These are phyloP conservation scores for Endocalyx cinctus DNA, from an alignment of 2,329 filamentous ascomycete species.

Conservation along the genomic window DNA sequence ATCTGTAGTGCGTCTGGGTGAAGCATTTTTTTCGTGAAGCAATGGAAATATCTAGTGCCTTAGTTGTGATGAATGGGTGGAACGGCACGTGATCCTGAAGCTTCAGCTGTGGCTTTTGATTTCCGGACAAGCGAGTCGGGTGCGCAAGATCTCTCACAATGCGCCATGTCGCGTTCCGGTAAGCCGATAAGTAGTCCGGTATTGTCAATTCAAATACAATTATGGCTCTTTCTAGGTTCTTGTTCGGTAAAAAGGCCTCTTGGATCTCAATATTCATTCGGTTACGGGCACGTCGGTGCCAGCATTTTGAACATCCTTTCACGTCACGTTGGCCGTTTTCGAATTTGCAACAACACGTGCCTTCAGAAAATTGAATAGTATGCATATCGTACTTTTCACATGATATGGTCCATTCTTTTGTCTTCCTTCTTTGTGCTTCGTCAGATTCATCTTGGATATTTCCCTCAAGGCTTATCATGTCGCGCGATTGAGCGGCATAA, in stretches of 20 bases:
- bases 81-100: slow-evolving; percentile 16
- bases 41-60: slow-evolving; percentile 14
- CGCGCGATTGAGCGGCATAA: slow-evolving; percentile 35
- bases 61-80: slow-evolving; percentile 3
- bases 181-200: slow-evolving; percentile 40
- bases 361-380: slow-evolving; percentile 25
- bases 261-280: slow-evolving; percentile 40
- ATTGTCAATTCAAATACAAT: slow-evolving; percentile 48
- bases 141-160: slow-evolving; percentile 35
- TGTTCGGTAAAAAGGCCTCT: slow-evolving; percentile 44
- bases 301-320: slow-evolving; percentile 39
- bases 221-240: slow-evolving; percentile 30
- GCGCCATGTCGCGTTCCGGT: slow-evolving; percentile 48
- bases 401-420: slow-evolving; percentile 6
- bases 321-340: slow-evolving; percentile 26
- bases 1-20: slow-evolving; percentile 25
- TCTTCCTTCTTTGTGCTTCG: slow-evolving; percentile 8
- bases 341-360: slow-evolving; percentile 26
- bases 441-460: slow-evolving; percentile 13
- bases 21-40: slow-evolving; percentile 28
- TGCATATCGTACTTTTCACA: slow-evolving; percentile 25
- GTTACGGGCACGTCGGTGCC: slow-evolving; percentile 26
- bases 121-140: slow-evolving; percentile 11
- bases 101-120: slow-evolving; percentile 10
- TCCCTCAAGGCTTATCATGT: slow-evolving; percentile 13